Percentiles rank a stretch among this genome's conserved stretches.
Conservation (phyloP, 768 basidiomycete genomes). For the Neoboletus magnificus region DNA sequence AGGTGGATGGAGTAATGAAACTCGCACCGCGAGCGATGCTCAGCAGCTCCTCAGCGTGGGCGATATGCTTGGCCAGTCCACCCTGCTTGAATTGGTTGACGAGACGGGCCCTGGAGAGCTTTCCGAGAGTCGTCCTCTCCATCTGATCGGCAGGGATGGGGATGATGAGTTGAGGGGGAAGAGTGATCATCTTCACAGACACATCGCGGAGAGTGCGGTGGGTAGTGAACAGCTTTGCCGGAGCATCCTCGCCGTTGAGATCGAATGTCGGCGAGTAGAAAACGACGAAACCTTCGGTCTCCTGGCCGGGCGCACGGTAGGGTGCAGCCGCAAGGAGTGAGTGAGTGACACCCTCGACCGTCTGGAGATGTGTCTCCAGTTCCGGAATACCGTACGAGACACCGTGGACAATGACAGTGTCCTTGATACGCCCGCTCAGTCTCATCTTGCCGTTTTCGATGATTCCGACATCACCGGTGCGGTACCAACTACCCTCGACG, state of each 20-base stretch:
- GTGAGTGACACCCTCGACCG: slow-evolving; percentile 32
- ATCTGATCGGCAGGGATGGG: slow-evolving; percentile 29
- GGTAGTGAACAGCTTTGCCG: slow-evolving; percentile 23
- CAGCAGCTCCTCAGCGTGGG: slow-evolving; percentile 26
- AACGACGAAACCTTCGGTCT: slow-evolving; percentile 40
- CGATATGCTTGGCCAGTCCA: slow-evolving; percentile 28
- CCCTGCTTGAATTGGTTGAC: slow-evolving; percentile 36
- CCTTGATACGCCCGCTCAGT: not conserved
- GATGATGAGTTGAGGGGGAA: not conserved
- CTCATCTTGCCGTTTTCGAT: slow-evolving; percentile 34
- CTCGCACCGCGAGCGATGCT: slow-evolving; percentile 20
- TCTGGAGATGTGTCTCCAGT: slow-evolving; percentile 37
- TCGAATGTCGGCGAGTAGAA: slow-evolving; percentile 34
- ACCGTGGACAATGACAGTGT: not conserved
- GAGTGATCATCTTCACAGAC: slow-evolving; percentile 28
- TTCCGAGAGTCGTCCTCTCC: slow-evolving; percentile 44
- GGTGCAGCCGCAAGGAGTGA: slow-evolving; percentile 35
- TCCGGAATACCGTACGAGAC: slow-evolving; percentile 13
- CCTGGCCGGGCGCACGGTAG: slow-evolving; percentile 34
- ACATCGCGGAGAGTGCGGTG: slow-evolving; percentile 31
- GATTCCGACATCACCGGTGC: slow-evolving; percentile 54
- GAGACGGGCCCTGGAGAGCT: slow-evolving; percentile 40
- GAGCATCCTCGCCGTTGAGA: slow-evolving; percentile 23
- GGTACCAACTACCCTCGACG: slow-evolving; percentile 51
- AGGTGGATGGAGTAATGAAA: slow-evolving; percentile 20